Evolutionary conservation across 2,329 filamentous ascomycete species (phyloP).

Genomic region (Hypoxylon sp.): DNA sequence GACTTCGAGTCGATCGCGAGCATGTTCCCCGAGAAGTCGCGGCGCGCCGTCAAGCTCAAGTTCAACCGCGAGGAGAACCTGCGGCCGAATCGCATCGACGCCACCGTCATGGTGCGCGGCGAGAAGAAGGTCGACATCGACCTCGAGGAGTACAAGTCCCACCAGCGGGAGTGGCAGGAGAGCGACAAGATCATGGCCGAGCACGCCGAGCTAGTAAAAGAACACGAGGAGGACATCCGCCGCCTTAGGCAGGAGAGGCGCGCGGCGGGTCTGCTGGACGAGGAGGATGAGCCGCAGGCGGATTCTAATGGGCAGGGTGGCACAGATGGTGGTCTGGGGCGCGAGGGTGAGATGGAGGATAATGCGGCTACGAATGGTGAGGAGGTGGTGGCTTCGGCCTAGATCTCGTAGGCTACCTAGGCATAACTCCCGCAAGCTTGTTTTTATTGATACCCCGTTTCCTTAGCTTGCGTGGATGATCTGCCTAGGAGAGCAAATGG

Average conservation of each 20-base stretch:
- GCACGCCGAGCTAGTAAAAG: slow-evolving; percentile 56
- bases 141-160: slow-evolving; percentile 68
- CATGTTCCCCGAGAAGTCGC: slow-evolving; percentile 78
- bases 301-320: slow-evolving; percentile 42
- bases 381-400: slow-evolving; percentile 37
- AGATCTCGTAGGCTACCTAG: slow-evolving; percentile 9
- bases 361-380: slow-evolving; percentile 27
- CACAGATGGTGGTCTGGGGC: slow-evolving; percentile 55
- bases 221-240: slow-evolving; percentile 60
- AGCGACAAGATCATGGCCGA: slow-evolving; percentile 68
- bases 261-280: slow-evolving; percentile 50
- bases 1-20: slow-evolving; percentile 84
- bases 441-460: slow-evolving; percentile 47
- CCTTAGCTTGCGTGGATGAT: slow-evolving; percentile 31
- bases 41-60: slow-evolving; percentile 83
- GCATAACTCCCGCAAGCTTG: slow-evolving; percentile 29
- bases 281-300: slow-evolving; percentile 53
- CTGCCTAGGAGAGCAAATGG: slow-evolving; percentile 3
- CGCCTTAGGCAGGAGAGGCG: slow-evolving; percentile 57
- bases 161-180: slow-evolving; percentile 60
- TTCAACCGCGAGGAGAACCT: slow-evolving; percentile 82
- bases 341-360: slow-evolving; percentile 51
- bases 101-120: slow-evolving; percentile 67
- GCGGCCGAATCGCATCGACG: slow-evolving; percentile 72
- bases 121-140: slow-evolving; percentile 69